A percentile compares a stretch with the other conserved stretches of the same genome.
Evolutionary conservation across 371 early-diverging fungal genomes (phyloP).

Genomic region (Mortierella sp.): DNA sequence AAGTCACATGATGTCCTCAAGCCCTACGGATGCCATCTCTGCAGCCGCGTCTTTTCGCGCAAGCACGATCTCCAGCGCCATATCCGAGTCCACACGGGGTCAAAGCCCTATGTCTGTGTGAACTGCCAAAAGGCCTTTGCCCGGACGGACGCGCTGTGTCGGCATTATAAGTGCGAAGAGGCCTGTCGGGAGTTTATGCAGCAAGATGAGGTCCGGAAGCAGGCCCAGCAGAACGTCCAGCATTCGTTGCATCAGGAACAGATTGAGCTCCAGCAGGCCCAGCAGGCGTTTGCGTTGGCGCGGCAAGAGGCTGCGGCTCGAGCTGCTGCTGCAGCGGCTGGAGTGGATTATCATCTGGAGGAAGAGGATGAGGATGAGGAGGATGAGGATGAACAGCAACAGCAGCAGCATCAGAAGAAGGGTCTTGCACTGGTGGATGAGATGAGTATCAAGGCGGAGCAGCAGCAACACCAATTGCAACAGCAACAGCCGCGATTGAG

Average conservation of each 20-base stretch:
- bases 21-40: slow-evolving; percentile 58
- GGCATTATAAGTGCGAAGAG: slow-evolving; percentile 72
- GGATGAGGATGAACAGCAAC: background rate
- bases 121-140: slow-evolving; percentile 77
- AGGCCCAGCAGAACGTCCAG: slow-evolving; percentile 42
- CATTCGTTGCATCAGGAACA: slow-evolving; percentile 51
- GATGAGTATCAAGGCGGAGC: slow-evolving; percentile 12
- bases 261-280: slow-evolving; percentile 50
- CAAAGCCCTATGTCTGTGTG: slow-evolving; percentile 71
- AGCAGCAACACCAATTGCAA: slow-evolving; percentile 18
- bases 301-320: slow-evolving; percentile 28
- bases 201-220: slow-evolving; percentile 49
- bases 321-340: slow-evolving; percentile 20
- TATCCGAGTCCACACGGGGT: slow-evolving; percentile 77
- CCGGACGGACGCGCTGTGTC: slow-evolving; percentile 74
- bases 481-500: slow-evolving; percentile 14
- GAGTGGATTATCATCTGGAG: slow-evolving; percentile 10
- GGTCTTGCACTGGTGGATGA: background rate
- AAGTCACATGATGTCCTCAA: slow-evolving; percentile 50
- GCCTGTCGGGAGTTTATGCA: slow-evolving; percentile 37
- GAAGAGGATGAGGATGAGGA: background rate
- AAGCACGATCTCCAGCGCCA: slow-evolving; percentile 80
- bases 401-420: background rate
- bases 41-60: slow-evolving; percentile 67
- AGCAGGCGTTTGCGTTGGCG: slow-evolving; percentile 48